Conservation (phyloP, 73 alveolate genomes). For the Effrenium voratum region DNA sequence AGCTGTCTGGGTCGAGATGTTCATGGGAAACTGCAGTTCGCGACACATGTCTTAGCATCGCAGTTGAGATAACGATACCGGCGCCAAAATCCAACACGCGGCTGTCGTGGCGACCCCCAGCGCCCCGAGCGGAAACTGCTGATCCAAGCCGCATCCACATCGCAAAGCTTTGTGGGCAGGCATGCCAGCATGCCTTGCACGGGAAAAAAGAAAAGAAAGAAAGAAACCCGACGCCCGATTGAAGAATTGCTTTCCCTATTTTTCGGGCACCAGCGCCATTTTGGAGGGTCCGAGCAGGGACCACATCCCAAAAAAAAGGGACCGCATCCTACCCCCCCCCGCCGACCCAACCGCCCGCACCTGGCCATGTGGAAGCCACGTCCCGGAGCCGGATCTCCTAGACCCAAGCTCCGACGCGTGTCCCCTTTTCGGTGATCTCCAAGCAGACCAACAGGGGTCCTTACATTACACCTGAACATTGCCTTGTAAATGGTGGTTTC, state of each 20-base stretch:
- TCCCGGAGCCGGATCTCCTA: constrained; percentile 55
- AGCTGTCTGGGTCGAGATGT: not conserved
- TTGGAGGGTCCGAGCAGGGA: not conserved
- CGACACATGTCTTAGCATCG: too few species aligned
- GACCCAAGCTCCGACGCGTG: not conserved
- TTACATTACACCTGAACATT: too few species aligned
- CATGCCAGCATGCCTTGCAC: constrained; percentile 3
- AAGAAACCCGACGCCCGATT: not conserved
- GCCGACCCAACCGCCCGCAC: not conserved
- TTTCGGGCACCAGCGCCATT: not conserved
- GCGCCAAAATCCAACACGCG: too few species aligned
- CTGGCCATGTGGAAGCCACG: constrained; percentile 86
- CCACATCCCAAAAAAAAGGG: not conserved
- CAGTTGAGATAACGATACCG: too few species aligned
- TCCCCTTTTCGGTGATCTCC: not conserved
- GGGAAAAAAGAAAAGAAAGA: not conserved
- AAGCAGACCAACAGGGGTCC: too few species aligned
- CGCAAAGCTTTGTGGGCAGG: constrained; percentile 16
- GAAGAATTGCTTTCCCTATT: not conserved
- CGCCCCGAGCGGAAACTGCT: too few species aligned
- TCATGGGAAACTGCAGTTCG: too few species aligned
- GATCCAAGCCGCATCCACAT: constrained; percentile 12
- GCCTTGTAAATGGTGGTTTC: not conserved
- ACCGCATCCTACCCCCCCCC: too few species aligned
- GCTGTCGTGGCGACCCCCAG: too few species aligned